phyloP scores from a whole-genome alignment of 257 asterid species.

The Jasminum sambac region DNA sequence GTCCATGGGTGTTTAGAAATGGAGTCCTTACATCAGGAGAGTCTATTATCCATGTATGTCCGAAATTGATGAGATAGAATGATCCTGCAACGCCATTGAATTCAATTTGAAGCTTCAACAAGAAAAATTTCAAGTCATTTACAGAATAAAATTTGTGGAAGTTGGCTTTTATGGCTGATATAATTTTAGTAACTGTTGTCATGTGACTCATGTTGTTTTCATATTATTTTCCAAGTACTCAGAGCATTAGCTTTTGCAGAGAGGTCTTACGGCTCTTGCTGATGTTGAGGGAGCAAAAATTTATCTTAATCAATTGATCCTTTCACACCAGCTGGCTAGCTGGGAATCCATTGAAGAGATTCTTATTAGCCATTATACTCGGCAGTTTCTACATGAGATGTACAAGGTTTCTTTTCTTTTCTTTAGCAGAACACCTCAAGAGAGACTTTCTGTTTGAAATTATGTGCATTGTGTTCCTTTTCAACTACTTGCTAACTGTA shows the following conservation, averaged over 20 bases:
- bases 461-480: not conserved
- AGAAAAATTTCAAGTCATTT: not conserved
- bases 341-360: slow-evolving; percentile 94
- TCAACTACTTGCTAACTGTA: not conserved
- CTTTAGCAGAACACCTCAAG: slow-evolving; percentile 16
- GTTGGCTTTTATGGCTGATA: slow-evolving; percentile 6
- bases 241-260: slow-evolving; percentile 45
- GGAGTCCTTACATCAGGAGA: slow-evolving; percentile 90
- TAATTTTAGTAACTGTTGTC: slow-evolving; percentile 2
- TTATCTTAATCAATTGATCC: slow-evolving; percentile 70
- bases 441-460: slow-evolving; percentile 3
- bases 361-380: slow-evolving; percentile 75
- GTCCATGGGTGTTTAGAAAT: slow-evolving; percentile 92
- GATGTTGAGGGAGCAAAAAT: slow-evolving; percentile 98
- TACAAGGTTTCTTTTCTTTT: slow-evolving; percentile 68
- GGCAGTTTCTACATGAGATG: slow-evolving; percentile 92
- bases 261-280: slow-evolving; percentile 98
- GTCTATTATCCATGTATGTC: slow-evolving; percentile 87
- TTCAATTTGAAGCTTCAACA: not conserved
- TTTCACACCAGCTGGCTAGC: slow-evolving; percentile 94
- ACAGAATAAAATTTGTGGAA: not conserved
- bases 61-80: slow-evolving; percentile 21
- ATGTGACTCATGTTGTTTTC: slow-evolving; percentile 1
- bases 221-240: slow-evolving; percentile 22
- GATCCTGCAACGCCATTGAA: slow-evolving; percentile 16